Evolutionary conservation across 2,329 filamentous ascomycete genomes (phyloP).

Genomic region (Clarireedia monteithiana): DNA sequence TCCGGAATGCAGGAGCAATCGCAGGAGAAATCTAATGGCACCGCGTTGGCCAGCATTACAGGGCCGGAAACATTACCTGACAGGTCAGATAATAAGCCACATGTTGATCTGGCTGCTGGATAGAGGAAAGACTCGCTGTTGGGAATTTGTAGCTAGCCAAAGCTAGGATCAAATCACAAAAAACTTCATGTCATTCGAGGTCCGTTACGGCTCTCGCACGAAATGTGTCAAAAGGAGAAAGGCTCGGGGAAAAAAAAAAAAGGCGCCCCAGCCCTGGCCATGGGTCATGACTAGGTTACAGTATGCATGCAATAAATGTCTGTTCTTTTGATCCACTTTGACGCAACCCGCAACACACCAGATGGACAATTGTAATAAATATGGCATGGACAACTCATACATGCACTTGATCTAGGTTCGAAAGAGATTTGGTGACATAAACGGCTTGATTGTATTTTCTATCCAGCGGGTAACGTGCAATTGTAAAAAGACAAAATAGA

Average conservation of each 20-base stretch:
- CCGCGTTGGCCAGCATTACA: background rate
- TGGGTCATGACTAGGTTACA: too few species aligned
- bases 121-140: conserved; percentile 4
- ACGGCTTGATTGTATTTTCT: background rate
- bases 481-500: background rate
- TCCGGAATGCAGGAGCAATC: conserved; percentile 13
- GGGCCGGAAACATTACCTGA: background rate
- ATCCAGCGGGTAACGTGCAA: background rate
- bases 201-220: too few species aligned
- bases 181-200: too few species aligned
- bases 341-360: background rate
- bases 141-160: too few species aligned
- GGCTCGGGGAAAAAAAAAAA: too few species aligned
- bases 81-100: conserved; percentile 8
- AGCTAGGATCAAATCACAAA: too few species aligned
- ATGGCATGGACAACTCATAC: background rate
- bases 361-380: background rate
- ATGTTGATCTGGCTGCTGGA: conserved; percentile 21
- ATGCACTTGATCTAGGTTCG: background rate
- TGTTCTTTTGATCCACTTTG: background rate
- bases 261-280: too few species aligned
- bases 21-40: conserved; percentile 8
- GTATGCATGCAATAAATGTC: background rate
- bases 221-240: too few species aligned
- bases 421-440: background rate